These are phyloP conservation scores for Lathyrus oleraceus DNA, from an alignment of 306 rosid species.

Conservation along the genomic window DNA sequence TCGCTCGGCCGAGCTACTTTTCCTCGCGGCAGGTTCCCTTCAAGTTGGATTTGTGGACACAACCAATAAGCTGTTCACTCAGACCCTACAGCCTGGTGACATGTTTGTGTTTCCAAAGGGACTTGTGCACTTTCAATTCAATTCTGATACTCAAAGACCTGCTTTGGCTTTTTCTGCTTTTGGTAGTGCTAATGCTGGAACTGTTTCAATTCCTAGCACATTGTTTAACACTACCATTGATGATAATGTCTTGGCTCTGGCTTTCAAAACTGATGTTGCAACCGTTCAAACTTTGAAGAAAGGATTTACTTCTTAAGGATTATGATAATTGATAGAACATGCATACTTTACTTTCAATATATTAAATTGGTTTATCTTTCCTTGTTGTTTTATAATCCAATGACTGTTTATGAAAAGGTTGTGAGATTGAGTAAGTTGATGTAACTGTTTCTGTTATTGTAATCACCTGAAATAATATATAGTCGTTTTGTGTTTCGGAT, in stretches of 20 bases:
- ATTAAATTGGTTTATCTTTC: background rate
- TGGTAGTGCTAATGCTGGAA: conserved; percentile 53
- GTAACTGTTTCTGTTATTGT: background rate
- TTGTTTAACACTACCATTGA: conserved; percentile 47
- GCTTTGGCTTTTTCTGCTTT: conserved; percentile 52
- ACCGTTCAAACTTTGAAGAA: conserved; percentile 48
- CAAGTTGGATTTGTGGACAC: conserved; percentile 60
- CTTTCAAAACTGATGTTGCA: conserved; percentile 50
- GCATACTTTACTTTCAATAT: background rate
- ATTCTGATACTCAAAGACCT: conserved; percentile 4
- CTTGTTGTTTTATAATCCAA: background rate
- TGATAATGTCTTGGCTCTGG: conserved; percentile 46
- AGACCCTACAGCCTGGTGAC: conserved; percentile 41
- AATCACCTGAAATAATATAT: background rate
- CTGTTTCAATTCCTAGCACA: conserved; percentile 42
- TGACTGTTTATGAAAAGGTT: background rate
- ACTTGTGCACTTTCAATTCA: conserved; percentile 53
- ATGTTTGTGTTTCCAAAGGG: conserved; percentile 59
- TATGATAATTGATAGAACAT: background rate
- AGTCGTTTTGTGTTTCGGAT: too few species aligned
- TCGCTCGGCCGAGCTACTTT: conserved; percentile 53
- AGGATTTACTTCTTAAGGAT: conserved; percentile 35
- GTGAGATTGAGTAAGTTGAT: background rate
- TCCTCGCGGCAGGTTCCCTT: conserved; percentile 36
- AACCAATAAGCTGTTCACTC: conserved; percentile 48